Base-by-base conservation (phyloP, 1,139 yeast species). In the Geotrichum aggregatum region DNA sequence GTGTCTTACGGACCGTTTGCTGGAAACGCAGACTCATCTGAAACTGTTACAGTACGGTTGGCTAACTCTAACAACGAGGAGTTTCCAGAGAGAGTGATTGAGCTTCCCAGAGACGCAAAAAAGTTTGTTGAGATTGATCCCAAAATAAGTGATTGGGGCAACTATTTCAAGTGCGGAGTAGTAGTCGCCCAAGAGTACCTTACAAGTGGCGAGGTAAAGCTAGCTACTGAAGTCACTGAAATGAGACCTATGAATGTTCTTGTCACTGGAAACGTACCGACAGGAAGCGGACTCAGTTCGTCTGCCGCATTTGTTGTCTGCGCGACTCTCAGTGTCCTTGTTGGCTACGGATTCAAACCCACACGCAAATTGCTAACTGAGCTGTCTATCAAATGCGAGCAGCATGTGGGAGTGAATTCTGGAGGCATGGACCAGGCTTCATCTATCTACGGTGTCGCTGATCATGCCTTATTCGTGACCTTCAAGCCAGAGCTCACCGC, bases 381-480 rank as follows among this genome's bases (percentile, higher is more conserved):
- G 56, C 79, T 84, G 52, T 81, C 88, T 11, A 83, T 81, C 51
- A 82, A 79, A 18, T 79, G 84, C 47, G 91, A 84, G 63, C 87
- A 83, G 67, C 81, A 79, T 54, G 80, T 84, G 43, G 91, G 91
- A 22, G 84, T 84, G 51, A 83, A 82, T 64, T 80, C 83, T 42
- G 91, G 91, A 22, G 91, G 91, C 42, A 79, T 84, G 86, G 91
- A 84, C 65, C 91, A 84, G 68, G 76, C 84, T 57, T 89, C 91
- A 2, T 78, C 85, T 1, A 76, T 84, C 22, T 83, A 78, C 60
- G 89, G 89, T n/a, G 80, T 78, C 60, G 71, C 68, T 43, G 76
- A 74, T 55, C 79, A 83, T 59, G 85, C 84, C 1, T 66, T 84
- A 56, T 75, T 78, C 58, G 81, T 84, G 42, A 79, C 79, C 57